Percentiles rank a stretch among this genome's conserved stretches.
These are phyloP conservation scores for Microcyclosporella mali DNA, from an alignment of 2,329 filamentous ascomycete genomes.

Conservation along the genomic window DNA sequence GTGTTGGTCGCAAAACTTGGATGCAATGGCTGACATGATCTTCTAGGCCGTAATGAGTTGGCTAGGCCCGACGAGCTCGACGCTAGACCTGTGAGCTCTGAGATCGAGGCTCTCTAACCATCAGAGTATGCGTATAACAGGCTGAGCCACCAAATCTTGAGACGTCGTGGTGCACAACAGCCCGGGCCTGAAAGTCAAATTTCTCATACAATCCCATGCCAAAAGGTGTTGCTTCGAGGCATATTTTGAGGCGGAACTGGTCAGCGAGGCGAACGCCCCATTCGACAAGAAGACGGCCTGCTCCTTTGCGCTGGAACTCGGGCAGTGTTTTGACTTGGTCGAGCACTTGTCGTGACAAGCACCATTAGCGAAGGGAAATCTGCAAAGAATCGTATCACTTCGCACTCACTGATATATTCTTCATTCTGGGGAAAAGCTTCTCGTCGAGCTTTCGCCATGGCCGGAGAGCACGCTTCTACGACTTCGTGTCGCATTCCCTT, in stretches of 20 bases:
- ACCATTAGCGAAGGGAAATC: background rate
- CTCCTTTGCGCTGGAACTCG: background rate
- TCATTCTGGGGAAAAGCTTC: background rate
- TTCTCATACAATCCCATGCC: conserved; percentile 1
- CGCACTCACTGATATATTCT: conserved; percentile 1
- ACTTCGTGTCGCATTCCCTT: background rate
- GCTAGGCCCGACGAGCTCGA: too few relatives aligned
- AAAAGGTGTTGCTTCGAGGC: background rate
- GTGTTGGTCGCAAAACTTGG: too few relatives aligned
- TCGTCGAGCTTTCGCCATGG: background rate
- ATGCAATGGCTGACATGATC: too few relatives aligned
- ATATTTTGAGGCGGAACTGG: background rate
- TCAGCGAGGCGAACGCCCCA: conserved; percentile 2
- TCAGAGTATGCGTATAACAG: conserved; percentile 1
- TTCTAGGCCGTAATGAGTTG: too few relatives aligned
- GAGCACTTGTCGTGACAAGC: conserved; percentile 1
- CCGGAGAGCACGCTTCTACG: background rate
- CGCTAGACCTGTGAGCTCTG: too few relatives aligned
- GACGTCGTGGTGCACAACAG: background rate
- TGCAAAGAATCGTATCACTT: too few relatives aligned
- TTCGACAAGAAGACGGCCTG: background rate
- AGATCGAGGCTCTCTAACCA: background rate
- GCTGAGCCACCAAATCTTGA: background rate
- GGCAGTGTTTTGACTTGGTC: conserved; percentile 1
- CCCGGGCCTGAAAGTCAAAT: background rate